These are phyloP conservation scores for Lachancea meyersii DNA, from an alignment of 805 yeast genomes.

Conservation along the genomic window DNA sequence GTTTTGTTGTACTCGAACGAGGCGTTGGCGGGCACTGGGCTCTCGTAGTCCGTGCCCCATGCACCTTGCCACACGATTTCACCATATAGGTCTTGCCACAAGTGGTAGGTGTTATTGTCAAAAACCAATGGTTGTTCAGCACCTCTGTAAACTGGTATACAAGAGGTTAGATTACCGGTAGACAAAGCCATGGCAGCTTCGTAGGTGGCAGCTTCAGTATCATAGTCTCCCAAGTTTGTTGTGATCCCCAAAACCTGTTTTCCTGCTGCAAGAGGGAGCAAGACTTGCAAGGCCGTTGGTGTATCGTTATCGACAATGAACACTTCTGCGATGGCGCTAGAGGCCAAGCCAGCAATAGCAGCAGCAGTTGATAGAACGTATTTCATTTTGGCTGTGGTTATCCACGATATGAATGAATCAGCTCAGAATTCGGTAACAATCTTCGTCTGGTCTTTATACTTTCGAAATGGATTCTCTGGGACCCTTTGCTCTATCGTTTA, in stretches of 20 bases:
- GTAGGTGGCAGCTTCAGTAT: conserved; percentile 37
- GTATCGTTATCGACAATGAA: conserved; percentile 41
- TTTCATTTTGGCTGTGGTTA: neutral
- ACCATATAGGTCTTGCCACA: conserved; percentile 37
- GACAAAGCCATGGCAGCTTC: conserved; percentile 28
- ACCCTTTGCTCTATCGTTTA: conserved; percentile 32
- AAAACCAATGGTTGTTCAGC: conserved; percentile 36
- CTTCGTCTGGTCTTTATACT: too few relatives aligned
- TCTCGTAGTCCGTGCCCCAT: conserved; percentile 29
- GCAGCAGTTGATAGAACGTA: neutral
- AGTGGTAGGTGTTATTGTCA: conserved; percentile 36
- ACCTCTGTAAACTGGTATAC: conserved; percentile 36
- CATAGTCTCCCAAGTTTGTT: conserved; percentile 36
- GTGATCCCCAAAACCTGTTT: conserved; percentile 38
- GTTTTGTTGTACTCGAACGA: conserved; percentile 28
- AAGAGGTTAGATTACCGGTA: conserved; percentile 33
- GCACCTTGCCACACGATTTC: conserved; percentile 40
- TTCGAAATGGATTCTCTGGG: too few relatives aligned
- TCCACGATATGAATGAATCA: too few relatives aligned
- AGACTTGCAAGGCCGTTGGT: conserved; percentile 33
- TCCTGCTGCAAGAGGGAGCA: conserved; percentile 37
- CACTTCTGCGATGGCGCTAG: conserved; percentile 22
- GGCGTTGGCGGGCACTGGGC: conserved; percentile 18
- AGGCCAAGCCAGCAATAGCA: neutral
- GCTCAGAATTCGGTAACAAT: too few relatives aligned